Evolutionary conservation across 352 stramenopile genomes (phyloP).

Genomic region (Globisporangium rhizosaccharum): DNA sequence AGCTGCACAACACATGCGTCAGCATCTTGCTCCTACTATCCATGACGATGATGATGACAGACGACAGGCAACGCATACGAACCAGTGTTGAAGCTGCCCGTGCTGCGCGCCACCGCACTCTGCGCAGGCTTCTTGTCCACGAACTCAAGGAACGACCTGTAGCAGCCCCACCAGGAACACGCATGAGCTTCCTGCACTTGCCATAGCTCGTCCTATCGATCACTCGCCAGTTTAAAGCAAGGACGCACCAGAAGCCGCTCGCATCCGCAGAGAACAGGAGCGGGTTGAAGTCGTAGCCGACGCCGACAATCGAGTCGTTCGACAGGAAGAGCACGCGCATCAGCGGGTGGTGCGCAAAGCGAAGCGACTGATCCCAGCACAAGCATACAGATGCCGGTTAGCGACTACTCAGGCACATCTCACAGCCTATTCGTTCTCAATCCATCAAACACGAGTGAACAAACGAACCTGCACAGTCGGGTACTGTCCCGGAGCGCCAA

Average conservation of each 20-base stretch:
- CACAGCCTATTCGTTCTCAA: too few species aligned
- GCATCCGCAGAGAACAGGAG: constrained; percentile 79
- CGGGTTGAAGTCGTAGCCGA: constrained; percentile 91
- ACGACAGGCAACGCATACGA: not conserved
- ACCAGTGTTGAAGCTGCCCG: constrained; percentile 68
- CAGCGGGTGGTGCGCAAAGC: constrained; percentile 83
- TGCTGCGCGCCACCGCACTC: constrained; percentile 46
- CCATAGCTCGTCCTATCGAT: too few species aligned
- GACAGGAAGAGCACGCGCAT: constrained; percentile 85
- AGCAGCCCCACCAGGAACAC: not conserved
- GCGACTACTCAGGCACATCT: too few species aligned
- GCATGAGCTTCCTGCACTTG: not conserved
- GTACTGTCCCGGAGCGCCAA: constrained; percentile 62
- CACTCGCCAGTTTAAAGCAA: too few species aligned
- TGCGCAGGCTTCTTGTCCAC: constrained; percentile 72
- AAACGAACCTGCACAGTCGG: constrained; percentile 61
- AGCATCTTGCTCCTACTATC: not conserved
- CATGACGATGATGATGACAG: not conserved
- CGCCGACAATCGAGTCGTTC: constrained; percentile 84
- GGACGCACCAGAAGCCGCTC: constrained; percentile 66
- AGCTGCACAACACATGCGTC: constrained; percentile 20
- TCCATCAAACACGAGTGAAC: not conserved
- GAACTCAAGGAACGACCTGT: constrained; percentile 66
- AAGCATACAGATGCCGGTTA: not conserved
- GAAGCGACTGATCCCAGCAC: constrained; percentile 56